Evolutionary conservation across 2,329 filamentous ascomycete genomes (phyloP), one percentile per base, ranked within the genome.

Genomic region (Rhynchosporium graminicola): DNA sequence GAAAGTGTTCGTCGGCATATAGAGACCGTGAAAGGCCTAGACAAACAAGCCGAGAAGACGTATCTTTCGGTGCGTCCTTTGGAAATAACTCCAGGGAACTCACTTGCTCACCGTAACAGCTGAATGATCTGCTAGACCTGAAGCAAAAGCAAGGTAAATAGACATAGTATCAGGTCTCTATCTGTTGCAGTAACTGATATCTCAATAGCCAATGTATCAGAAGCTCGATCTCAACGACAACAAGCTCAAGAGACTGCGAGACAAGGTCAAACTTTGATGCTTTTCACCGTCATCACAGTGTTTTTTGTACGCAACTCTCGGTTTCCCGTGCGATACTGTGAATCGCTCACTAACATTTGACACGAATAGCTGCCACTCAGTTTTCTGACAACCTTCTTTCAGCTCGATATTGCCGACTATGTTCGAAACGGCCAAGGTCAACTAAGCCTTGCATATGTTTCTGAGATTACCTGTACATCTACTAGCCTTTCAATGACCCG

Each of bases 221-320:
- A 55, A 31, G 51, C 51, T n/a, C 51, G 51, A 9, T 55, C 51
- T 31, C 51, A 55, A 29, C 51, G 51, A 43, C 51, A 55, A 43
- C 51, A 55, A 28, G 51, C 51, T 42, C 51, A 55, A 26, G 51
- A 55, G 8, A 55, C 51, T 55, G 51, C 51, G 9, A 42, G 51
- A 31, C 51, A 55, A 55, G 51, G 51, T 8, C 51, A 55, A 38
- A 55, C 51, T 3, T 31, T 55, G 51, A 55, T 55, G 51, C 51
- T 55, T 55, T 55, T 55, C 20, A 55, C 51, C 3, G 51, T 55
- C 36, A 55, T 55, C 10, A 55, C 51, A n/a, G 51, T 55, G 1
- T 55, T 55, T 26, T 55, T 55, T 26, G 51, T 55, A 55, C n/a
- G 51, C 29, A 26, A 2, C 15, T 15, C 9, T 38, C 48, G 0